Conservation (phyloP, 192 early-diverging fungal species). For the Linnemannia zychae region DNA sequence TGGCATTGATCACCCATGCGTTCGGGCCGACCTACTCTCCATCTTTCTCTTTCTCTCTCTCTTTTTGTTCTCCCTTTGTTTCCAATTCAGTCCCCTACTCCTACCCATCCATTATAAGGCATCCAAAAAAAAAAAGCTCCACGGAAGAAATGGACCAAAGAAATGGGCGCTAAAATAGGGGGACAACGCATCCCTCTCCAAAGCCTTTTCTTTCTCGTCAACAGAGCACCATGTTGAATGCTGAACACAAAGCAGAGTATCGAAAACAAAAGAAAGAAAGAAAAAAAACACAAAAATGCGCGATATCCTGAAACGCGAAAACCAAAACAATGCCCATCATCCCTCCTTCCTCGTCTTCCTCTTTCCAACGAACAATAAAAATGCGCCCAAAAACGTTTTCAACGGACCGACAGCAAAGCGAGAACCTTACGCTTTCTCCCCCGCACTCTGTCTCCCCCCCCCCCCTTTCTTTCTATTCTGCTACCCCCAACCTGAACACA, state of each 20-base stretch:
- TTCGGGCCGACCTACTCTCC: not conserved
- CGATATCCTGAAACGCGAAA: constrained; percentile 1
- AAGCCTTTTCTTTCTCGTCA: not conserved
- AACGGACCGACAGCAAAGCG: no score
- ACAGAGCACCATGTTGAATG: no score
- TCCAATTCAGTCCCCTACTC: not conserved
- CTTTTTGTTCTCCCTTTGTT: not conserved
- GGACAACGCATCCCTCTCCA: not conserved
- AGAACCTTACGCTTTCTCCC: no score
- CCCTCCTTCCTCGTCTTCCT: not conserved
- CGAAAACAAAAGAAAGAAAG: not conserved
- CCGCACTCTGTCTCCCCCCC: no score
- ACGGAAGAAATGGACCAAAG: not conserved
- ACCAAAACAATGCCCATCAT: not conserved
- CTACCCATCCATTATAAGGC: not conserved
- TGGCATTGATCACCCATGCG: constrained; percentile 1
- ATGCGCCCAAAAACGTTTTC: not conserved
- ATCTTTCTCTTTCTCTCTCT: not conserved
- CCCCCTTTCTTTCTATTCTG: not conserved
- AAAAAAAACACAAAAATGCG: not conserved
- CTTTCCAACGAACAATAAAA: not conserved
- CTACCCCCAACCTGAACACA: not conserved
- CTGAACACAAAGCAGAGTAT: not conserved
- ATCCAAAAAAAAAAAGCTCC: not conserved
- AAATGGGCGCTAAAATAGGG: not conserved